Base-by-base conservation (phyloP, 345 rosid species). In the Trapa bicornis region DNA sequence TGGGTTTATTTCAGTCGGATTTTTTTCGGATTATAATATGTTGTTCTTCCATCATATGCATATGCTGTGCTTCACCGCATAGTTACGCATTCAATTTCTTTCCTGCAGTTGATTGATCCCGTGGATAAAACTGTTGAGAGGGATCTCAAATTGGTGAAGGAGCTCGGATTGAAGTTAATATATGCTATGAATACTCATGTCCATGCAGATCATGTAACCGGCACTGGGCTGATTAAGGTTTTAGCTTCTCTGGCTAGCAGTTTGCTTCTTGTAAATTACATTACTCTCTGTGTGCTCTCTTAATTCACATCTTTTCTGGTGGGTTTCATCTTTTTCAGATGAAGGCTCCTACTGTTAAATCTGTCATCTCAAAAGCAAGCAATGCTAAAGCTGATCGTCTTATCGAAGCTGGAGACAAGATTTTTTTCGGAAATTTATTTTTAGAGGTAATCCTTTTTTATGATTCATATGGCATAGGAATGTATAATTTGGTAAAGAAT, bases 121-220 rank as follows among this genome's bases (percentile, higher is more conserved):
- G 97, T 93, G 13, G 96, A 91, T 75, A 87, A 68, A 71, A 91
- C 91, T 4, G 99, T 81, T 12, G 97, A 91, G 62, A 93, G 99
- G 74, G 99, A 93, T 74, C 70, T 93, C 75, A 72, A 70, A 2
- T 76, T 93, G 65, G 78, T 88, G 9, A 80, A 77, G 73, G 97
- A 93, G 47, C 67, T 93, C 71, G 97, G 96, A 0, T 62, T 91
- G 72, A 91, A 87, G 86, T 87, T 91, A 22, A 65, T 83, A 3
- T 91, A 90, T 81, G 99, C 89, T 6, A 68, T 86, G 80, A 94
- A 91, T 85, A 94, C 99, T 42, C 97, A 91, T 79, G 97, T 91
- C 14, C 99, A 94, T 79, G 99, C 99, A 41, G 99, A 94, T 80
- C 99, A 94, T 83, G 84, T 94, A 42, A 94, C 95, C n/a, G 97